Base-by-base conservation (phyloP, 768 basidiomycete species). In the Boletus rufocinnamomeus region DNA sequence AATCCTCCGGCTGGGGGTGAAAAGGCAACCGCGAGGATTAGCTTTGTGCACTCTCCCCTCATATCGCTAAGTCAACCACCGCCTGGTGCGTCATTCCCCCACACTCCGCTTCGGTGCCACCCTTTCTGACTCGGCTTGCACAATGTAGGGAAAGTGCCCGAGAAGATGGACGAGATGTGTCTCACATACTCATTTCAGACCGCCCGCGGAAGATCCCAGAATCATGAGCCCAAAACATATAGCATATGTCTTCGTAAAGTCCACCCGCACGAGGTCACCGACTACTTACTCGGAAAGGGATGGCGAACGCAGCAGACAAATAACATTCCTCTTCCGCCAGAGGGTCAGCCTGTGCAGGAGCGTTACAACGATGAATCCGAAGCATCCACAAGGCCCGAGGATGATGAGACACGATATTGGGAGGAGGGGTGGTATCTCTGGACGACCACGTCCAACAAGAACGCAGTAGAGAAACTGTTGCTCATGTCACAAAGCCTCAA, bases 381-480 rank as follows among this genome's bases (percentile, higher is more conserved):
- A 17, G 2, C 49, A 23, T 43, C 59, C 32, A 30, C 71, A 6
- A 63, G 48, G 58, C 45, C 66, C 25, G 72, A 57, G 57, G 72
- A 60, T 40, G 75, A 81, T 23, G 76, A 75, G 43, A 84, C 59
- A 17, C 68, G 81, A 61, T 79, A 82, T 64, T 92, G 89, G 89
- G 79, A 88, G 56, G 83, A 85, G 64, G 89, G 89, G 6, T 87
- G 82, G 80, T 92, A 92, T 66, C 64, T 92, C 43, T 91, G 88
- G 88, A 80, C 82, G 51, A 81, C 82, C 17, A 77, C 76, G 54
- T 84, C 78, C 50, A 76, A 79, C 49, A 77, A 76, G 68, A 82
- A 80, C 13, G 77, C 80, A 9, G 76, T 80, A 61, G 82, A 86
- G 67, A 84, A 83, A 65, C 71, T 85, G 50, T 73, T 81, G 19